Base-by-base conservation (phyloP, 2,329 filamentous ascomycete species). In the Epichloe scottii region DNA sequence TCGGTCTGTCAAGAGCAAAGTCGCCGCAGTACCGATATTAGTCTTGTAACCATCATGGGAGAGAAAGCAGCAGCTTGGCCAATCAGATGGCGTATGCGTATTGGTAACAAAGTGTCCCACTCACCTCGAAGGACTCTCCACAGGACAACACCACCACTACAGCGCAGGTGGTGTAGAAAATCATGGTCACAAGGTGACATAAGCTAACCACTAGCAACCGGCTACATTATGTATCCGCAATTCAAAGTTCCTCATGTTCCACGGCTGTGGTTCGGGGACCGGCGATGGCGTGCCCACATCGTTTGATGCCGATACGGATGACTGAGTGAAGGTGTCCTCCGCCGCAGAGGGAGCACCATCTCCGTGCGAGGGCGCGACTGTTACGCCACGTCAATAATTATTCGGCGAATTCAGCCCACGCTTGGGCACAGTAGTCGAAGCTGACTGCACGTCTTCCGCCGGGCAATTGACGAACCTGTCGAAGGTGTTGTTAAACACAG, bases 111-210 rank as follows among this genome's bases (percentile, higher is more conserved):
- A 8, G 15, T 40, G 21, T 21, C 21, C 21, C 21, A 21, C 38
- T 40, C 15, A 40, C 38, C 7, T 40, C n/a, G 14, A 40, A 3
- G 38, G 38, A 40, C 37, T 40, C 3, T 6, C 38, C 38, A 6
- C 17, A 40, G 17, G 4, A 19, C 11, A 14, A 21, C 15, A 46
- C 21, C 14, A 46, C 48, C 41, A 38, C 33, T 5, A n/a, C n/a
- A 30, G 41, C 21, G 30, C n/a, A 19, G 23, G 12, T 50, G 41
- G 48, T 50, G 41, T 40, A 44, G 41, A 38, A 40, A 35, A 45
- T 44, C 17, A 30, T 50, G 48, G 34, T 45, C 48, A 50, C 48
- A 50, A 38, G 48, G 48, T 39, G 40, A 3, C 48, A 50, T 39
- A 14, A 17, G 23, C 41, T 39, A 14, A 30, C 41, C 41, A 19